Evolutionary conservation across 2,329 filamentous ascomycete species (phyloP), one percentile per base, ranked within the genome.

Genomic region (Phyllosticta paracitricarpa): DNA sequence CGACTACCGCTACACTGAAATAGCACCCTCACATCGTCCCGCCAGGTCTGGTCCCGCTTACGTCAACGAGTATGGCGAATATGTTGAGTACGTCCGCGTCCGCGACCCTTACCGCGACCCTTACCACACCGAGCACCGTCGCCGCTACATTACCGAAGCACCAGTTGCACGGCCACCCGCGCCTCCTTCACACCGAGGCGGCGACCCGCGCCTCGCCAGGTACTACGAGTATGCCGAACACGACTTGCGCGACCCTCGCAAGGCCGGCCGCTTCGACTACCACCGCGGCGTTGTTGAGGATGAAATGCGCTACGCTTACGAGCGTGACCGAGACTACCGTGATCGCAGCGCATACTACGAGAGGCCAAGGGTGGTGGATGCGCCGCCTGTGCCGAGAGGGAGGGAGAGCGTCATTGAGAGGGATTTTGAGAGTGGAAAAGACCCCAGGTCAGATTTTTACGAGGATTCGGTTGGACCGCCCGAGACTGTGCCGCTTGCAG

Each of bases 111-210:
- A 61, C 14, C 55, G 51, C 28, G 55, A 54, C 40, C 40, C 40
- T 48, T 48, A 48, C 40, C n/a, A 48, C n/a, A 6, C 40, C 2
- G 40, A 48, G 6, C 12, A n/a, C 40, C 40, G 40, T 48, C 40
- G 40, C 40, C 40, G 17, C 14, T 48, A 48, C 40, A 5, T 48
- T n/a, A 17, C 40, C n/a, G 40, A 48, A 48, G 40, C 40, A n/a
- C 40, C 94, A 17, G 40, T 4, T 17, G 17, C 40, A 6, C 4
- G 40, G n/a, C n/a, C 33, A 88, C 84, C 58, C 86, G 80, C 48
- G 96, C 91, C 40, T 48, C 14, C 28, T 30, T 30, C n/a, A 17
- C 17, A 48, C n/a, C 12, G 40, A n/a, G 40, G 14, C n/a, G 40
- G 40, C 7, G 40, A 48, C 40, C 40, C 40, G 7, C 40, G 40